Percentiles rank a stretch among this genome's conserved stretches.
Conservation (phyloP, 2,329 filamentous ascomycete species). For the Ramichloridium luteum region DNA sequence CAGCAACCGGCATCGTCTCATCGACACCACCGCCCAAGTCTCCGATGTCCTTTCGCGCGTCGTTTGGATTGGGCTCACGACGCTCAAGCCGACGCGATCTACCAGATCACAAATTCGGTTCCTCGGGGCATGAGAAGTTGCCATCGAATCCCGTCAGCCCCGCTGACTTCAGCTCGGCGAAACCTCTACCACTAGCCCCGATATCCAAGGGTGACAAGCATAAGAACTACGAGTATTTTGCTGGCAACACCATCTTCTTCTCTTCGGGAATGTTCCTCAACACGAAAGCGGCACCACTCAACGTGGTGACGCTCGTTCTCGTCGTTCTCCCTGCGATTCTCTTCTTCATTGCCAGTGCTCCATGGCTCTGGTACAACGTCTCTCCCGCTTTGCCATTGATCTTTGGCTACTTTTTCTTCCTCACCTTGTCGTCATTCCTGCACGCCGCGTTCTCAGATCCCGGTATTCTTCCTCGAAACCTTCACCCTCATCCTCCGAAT, state of each 20-base stretch:
- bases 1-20: slow-evolving; percentile 3
- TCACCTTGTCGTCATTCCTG: slow-evolving; percentile 85
- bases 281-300: slow-evolving; percentile 74
- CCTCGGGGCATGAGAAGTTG: slow-evolving; percentile 46
- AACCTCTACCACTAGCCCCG: slow-evolving; percentile 3
- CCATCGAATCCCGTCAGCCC: slow-evolving; percentile 70
- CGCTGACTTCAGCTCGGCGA: slow-evolving; percentile 9
- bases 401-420: slow-evolving; percentile 82
- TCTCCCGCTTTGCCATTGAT: slow-evolving; percentile 80
- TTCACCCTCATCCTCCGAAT: slow-evolving; percentile 73
- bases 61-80: slow-evolving; percentile 16
- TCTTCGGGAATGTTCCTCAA: slow-evolving; percentile 73
- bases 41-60: slow-evolving; percentile 17
- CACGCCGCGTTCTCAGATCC: slow-evolving; percentile 89
- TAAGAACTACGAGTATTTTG: slow-evolving; percentile 82
- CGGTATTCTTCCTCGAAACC: slow-evolving; percentile 81
- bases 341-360: slow-evolving; percentile 76
- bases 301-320: slow-evolving; percentile 70
- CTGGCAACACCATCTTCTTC: slow-evolving; percentile 86
- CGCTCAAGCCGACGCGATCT: slow-evolving; percentile 11
- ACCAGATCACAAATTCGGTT: slow-evolving; percentile 10
- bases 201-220: background rate
- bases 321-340: slow-evolving; percentile 67
- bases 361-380: slow-evolving; percentile 75
- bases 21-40: slow-evolving; percentile 19